Evolutionary conservation across 2,329 filamentous ascomycete genomes (phyloP).

Genomic region (Fusarium burgessii): DNA sequence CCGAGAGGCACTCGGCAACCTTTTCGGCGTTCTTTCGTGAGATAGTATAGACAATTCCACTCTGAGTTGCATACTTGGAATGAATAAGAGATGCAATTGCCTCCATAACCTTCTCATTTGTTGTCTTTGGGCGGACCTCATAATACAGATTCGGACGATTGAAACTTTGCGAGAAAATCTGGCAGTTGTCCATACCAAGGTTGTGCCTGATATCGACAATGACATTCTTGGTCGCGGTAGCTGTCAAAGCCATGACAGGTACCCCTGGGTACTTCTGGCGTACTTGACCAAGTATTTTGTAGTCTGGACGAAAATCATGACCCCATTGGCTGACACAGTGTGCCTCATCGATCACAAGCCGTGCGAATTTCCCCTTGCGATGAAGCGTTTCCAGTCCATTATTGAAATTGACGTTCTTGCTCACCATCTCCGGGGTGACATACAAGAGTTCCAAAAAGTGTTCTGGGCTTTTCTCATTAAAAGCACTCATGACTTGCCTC

Average conservation of each 20-base stretch:
- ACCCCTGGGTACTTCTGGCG: slow-evolving; percentile 79
- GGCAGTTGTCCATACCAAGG: slow-evolving; percentile 82
- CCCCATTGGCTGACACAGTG: slow-evolving; percentile 99
- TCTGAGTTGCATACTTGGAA: slow-evolving; percentile 75
- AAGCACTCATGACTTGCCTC: slow-evolving; percentile 71
- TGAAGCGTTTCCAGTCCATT: slow-evolving; percentile 76
- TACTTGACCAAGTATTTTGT: slow-evolving; percentile 85
- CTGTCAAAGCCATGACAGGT: slow-evolving; percentile 93
- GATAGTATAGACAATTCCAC: slow-evolving; percentile 93
- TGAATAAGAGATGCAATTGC: slow-evolving; percentile 76
- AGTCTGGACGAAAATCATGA: slow-evolving; percentile 96
- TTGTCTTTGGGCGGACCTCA: slow-evolving; percentile 80
- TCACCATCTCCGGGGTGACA: slow-evolving; percentile 96
- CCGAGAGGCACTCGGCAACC: slow-evolving; percentile 76
- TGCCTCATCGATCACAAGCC: slow-evolving; percentile 97
- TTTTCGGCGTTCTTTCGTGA: slow-evolving; percentile 86
- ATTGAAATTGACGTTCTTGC: slow-evolving; percentile 78
- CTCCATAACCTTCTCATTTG: slow-evolving; percentile 58
- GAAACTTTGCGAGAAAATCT: slow-evolving; percentile 91
- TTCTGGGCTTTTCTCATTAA: slow-evolving; percentile 75
- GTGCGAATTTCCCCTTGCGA: slow-evolving; percentile 77
- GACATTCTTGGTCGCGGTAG: slow-evolving; percentile 93
- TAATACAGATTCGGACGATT: slow-evolving; percentile 96
- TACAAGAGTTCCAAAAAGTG: slow-evolving; percentile 88
- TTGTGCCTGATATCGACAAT: slow-evolving; percentile 93